phyloP scores from a whole-genome alignment of 371 early-diverging fungal species.

The Apophysomyces variabilis region DNA sequence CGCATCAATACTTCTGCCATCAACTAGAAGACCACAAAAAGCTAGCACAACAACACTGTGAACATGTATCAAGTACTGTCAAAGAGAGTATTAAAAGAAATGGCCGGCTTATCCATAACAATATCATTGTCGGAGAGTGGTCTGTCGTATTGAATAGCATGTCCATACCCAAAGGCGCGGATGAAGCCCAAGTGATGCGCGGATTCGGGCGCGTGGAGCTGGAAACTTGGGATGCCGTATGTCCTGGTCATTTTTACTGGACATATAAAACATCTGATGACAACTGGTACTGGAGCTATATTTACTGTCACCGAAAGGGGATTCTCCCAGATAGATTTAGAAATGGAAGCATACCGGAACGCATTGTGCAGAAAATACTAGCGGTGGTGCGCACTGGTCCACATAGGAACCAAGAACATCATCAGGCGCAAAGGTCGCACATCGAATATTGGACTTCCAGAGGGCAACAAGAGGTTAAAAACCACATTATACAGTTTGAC shows the following conservation, averaged over 20 bases:
- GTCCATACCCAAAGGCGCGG: slow-evolving; percentile 21
- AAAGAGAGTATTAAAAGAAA: slow-evolving; percentile 7
- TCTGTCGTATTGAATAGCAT: slow-evolving; percentile 29
- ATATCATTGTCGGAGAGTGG: slow-evolving; percentile 38
- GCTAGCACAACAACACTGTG: slow-evolving; percentile 26
- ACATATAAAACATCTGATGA: slow-evolving; percentile 39
- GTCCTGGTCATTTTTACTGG: slow-evolving; percentile 38
- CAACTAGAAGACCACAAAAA: slow-evolving; percentile 26
- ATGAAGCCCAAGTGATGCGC: slow-evolving; percentile 28
- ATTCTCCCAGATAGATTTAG: slow-evolving; percentile 11
- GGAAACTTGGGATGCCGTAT: slow-evolving; percentile 21
- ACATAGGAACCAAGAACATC: background rate
- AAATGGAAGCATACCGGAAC: background rate
- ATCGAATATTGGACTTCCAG: slow-evolving; percentile 16
- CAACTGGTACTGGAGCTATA: slow-evolving; percentile 34
- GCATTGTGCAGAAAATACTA: background rate
- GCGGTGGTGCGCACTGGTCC: background rate
- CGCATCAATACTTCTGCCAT: slow-evolving; percentile 40
- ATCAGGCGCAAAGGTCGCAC: slow-evolving; percentile 17
- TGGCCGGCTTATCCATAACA: slow-evolving; percentile 20
- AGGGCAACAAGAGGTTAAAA: slow-evolving; percentile 1
- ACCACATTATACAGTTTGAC: slow-evolving; percentile 17
- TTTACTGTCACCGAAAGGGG: slow-evolving; percentile 30
- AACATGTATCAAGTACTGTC: slow-evolving; percentile 18
- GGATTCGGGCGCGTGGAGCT: slow-evolving; percentile 24